Evolutionary conservation across 1,284 basidiomycete species (phyloP).

Genomic region (Melampsora americana): DNA sequence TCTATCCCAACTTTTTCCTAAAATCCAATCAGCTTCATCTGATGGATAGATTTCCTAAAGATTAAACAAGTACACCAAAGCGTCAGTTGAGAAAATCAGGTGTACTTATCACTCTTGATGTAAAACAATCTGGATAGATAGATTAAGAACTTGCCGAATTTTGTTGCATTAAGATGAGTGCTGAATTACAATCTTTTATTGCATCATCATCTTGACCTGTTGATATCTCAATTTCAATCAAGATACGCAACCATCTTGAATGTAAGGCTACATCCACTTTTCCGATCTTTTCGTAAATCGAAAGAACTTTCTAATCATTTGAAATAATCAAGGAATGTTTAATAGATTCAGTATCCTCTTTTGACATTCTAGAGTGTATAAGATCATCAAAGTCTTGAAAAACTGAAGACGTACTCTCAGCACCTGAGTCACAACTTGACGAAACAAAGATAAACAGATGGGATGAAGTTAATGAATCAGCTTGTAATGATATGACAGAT

Average conservation of each 20-base stretch:
- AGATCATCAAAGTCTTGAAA: background rate
- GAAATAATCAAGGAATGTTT: background rate
- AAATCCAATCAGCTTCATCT: slow-evolving; percentile 43
- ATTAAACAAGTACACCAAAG: slow-evolving; percentile 8
- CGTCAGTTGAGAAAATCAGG: background rate
- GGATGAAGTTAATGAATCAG: too few species aligned
- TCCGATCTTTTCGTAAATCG: slow-evolving; percentile 7
- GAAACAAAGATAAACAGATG: background rate
- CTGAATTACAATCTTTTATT: slow-evolving; percentile 23
- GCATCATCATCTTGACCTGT: slow-evolving; percentile 18
- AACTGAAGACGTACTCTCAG: background rate
- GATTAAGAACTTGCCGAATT: background rate
- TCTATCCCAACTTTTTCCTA: slow-evolving; percentile 43
- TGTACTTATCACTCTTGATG: background rate
- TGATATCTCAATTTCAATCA: slow-evolving; percentile 40
- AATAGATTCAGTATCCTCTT: too few species aligned
- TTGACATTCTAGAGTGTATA: background rate
- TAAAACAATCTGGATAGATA: background rate
- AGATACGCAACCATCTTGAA: slow-evolving; percentile 34
- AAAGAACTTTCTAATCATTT: slow-evolving; percentile 16
- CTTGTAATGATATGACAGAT: too few species aligned
- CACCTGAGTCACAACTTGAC: background rate
- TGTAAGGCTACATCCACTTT: slow-evolving; percentile 1
- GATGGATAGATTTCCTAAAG: slow-evolving; percentile 34
- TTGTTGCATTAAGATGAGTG: slow-evolving; percentile 26